A percentile compares a stretch with the other conserved stretches of the same genome.
phyloP scores from a whole-genome alignment of 768 basidiomycete species.

The Tylopilus balloui region DNA sequence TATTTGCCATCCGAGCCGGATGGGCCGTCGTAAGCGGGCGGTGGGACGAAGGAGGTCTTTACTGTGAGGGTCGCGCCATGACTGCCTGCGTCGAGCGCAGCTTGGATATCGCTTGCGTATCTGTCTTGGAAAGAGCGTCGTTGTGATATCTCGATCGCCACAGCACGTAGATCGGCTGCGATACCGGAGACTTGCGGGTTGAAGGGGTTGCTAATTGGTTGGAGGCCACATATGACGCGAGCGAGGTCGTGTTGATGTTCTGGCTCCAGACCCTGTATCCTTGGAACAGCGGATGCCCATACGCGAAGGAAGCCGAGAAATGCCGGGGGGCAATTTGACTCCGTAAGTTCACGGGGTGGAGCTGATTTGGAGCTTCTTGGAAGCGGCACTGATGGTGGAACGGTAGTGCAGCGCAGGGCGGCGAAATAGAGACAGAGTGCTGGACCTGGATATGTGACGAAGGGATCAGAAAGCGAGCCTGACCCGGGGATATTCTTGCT shows the following conservation, averaged over 20 bases:
- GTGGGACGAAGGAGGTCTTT: constrained; percentile 65
- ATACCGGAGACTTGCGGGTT: constrained; percentile 50
- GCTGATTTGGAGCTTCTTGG: constrained; percentile 49
- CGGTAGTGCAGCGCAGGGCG: constrained; percentile 67
- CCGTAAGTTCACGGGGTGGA: constrained; percentile 55
- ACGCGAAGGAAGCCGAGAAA: constrained; percentile 69
- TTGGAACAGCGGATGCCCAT: constrained; percentile 64
- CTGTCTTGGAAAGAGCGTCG: constrained; percentile 79
- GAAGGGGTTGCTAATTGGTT: constrained; percentile 37
- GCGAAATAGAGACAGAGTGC: constrained; percentile 84
- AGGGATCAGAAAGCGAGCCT: background rate
- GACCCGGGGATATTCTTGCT: constrained; percentile 12
- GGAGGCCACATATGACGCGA: constrained; percentile 66
- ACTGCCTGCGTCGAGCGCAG: constrained; percentile 64
- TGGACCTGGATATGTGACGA: constrained; percentile 45
- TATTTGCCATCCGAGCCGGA: constrained; percentile 14
- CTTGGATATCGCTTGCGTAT: constrained; percentile 71
- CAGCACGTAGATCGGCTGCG: constrained; percentile 76
- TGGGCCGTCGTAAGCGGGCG: constrained; percentile 55
- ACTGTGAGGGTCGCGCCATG: constrained; percentile 31
- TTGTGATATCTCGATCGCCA: constrained; percentile 85
- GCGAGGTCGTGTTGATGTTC: constrained; percentile 80
- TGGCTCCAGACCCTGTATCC: constrained; percentile 57
- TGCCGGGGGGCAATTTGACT: constrained; percentile 61
- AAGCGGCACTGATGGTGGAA: constrained; percentile 77